Base-by-base conservation (phyloP, 2,329 filamentous ascomycete species). In the Graphilbum ipis-grandicollis region DNA sequence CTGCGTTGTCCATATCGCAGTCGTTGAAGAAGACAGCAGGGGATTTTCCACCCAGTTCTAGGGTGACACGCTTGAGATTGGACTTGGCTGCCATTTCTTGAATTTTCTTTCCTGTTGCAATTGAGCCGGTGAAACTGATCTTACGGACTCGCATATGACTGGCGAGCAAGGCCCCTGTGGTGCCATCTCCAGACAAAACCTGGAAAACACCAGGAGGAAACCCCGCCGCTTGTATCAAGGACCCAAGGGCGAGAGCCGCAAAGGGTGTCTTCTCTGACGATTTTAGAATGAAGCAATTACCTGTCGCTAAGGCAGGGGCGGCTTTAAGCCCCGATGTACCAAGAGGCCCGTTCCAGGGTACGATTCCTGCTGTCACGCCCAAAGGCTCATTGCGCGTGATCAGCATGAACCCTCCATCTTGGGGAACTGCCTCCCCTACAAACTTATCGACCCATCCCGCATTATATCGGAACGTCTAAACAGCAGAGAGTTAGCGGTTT, bases 91-190 rank as follows among this genome's bases (percentile, higher is more conserved):
- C 75, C 52, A 67, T 62, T 46, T 74, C 74, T 71, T 81, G 78
- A 40, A 83, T 76, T 44, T 71, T 61, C 21, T 68, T 66, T 2
- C 72, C 79, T 0, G 77, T 80, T 1, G 58, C 60, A 0, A 75
- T 80, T 13, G 69, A 76, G 30, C 79, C 79, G 0, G 79, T 84
- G 46, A 85, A 85, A 0, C 79, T 75, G 37, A 84, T 63, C 57
- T 83, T 84, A 48, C 79, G 71, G 19, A 85, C 66, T 29, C 65
- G 62, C 7, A 65, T 55, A 49, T 85, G 79, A 30, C 63, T 58
- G 1, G 71, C 73, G 7, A 84, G 60, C n/a, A 37, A 36, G 2
- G 38, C 39, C 23, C 43, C 43, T 10, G 38, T 37, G 3, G 43
- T 39, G 2, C 59, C 59, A 28, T 55, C 52, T 0, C 61, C 61